These are phyloP conservation scores for Saprolegnia parasitica DNA, from an alignment of 352 stramenopile genomes.

Conservation along the genomic window DNA sequence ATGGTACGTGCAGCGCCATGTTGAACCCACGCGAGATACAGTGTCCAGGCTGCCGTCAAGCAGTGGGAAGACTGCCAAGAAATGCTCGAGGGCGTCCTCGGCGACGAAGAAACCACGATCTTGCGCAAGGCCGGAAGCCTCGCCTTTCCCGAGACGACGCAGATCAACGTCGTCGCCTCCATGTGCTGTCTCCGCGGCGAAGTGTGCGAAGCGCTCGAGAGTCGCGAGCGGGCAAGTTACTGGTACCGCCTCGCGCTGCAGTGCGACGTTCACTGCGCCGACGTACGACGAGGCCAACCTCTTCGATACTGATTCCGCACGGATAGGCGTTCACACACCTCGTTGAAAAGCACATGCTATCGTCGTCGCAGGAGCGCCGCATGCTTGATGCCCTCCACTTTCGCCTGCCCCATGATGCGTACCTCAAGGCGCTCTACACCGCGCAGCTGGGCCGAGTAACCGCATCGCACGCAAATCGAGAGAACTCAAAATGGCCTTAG, in stretches of 20 bases:
- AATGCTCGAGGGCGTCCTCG: slow-evolving; percentile 51
- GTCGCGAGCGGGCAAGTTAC: slow-evolving; percentile 67
- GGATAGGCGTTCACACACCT: slow-evolving; percentile 73
- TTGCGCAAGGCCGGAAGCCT: slow-evolving; percentile 32
- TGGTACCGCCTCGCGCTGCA: slow-evolving; percentile 73
- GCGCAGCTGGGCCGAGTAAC: slow-evolving; percentile 61
- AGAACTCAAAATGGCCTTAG: no score
- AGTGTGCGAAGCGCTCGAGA: slow-evolving; percentile 76
- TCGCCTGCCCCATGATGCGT: slow-evolving; percentile 45
- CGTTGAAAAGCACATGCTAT: slow-evolving; percentile 83
- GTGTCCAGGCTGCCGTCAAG: slow-evolving; percentile 42
- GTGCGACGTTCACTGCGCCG: slow-evolving; percentile 78
- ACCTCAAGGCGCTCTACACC: slow-evolving; percentile 61
- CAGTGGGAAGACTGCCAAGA: slow-evolving; percentile 82
- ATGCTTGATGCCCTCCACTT: slow-evolving; percentile 73
- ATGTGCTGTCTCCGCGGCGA: slow-evolving; percentile 77
- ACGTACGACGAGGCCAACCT: slow-evolving; percentile 33
- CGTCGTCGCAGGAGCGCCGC: slow-evolving; percentile 53
- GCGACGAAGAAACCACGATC: slow-evolving; percentile 54
- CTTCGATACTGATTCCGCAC: background rate
- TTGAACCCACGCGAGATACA: background rate
- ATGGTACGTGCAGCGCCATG: slow-evolving; percentile 42
- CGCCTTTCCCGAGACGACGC: slow-evolving; percentile 22
- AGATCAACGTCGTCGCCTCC: slow-evolving; percentile 74
- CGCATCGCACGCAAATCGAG: background rate